Percentiles rank a stretch among this genome's conserved stretches.
Evolutionary conservation across 1,284 basidiomycete species (phyloP).

Genomic region (Pulveroboletus sp.): DNA sequence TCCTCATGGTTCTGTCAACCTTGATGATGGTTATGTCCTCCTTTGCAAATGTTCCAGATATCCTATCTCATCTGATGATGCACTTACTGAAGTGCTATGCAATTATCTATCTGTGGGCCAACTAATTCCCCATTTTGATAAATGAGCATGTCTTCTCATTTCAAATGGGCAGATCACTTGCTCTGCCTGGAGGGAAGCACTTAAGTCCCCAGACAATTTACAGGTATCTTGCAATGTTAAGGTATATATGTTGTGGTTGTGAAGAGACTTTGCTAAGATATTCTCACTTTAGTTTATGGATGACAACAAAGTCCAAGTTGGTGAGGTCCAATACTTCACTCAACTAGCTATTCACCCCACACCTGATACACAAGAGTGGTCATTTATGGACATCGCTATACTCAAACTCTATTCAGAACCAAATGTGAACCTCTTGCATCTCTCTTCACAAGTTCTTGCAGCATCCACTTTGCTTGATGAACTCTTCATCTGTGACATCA

Average conservation of each 20-base stretch:
- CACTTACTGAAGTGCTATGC: too few species aligned
- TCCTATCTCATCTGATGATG: too few species aligned
- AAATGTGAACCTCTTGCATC: neutral
- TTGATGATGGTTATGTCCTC: too few species aligned
- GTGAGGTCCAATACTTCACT: neutral
- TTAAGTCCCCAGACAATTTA: neutral
- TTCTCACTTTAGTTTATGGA: neutral
- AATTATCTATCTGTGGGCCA: too few species aligned
- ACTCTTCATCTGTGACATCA: constrained; percentile 1
- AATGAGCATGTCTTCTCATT: neutral
- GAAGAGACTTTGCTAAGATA: neutral
- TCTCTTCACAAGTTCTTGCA: constrained; percentile 8
- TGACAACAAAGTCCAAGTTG: neutral
- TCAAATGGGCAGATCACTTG: neutral
- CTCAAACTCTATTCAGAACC: neutral
- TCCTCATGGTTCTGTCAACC: too few species aligned
- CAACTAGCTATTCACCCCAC: neutral
- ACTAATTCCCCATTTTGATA: neutral
- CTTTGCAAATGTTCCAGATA: too few species aligned
- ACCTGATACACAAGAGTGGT: neutral
- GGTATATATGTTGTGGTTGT: neutral
- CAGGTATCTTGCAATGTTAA: neutral
- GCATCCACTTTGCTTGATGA: neutral
- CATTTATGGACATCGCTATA: neutral
- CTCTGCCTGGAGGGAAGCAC: neutral